phyloP scores from a whole-genome alignment of 148 eudicot genomes.

The Selenicereus undatus region DNA sequence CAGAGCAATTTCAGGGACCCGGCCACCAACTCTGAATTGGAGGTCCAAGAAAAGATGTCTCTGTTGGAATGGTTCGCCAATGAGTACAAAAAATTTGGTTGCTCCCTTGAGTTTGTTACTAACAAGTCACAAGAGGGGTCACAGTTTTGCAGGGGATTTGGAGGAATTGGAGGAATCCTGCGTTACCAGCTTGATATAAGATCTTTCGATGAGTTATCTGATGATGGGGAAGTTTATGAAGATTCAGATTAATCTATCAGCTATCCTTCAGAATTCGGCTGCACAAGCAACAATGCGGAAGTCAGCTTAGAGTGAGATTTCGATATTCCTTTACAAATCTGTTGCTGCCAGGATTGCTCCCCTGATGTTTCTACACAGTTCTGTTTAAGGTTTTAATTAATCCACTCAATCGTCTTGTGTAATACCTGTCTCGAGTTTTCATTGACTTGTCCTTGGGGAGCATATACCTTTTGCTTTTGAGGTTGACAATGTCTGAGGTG shows the following conservation, averaged over 20 bases:
- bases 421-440: slow-evolving; percentile 16
- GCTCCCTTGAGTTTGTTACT: slow-evolving; percentile 35
- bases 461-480: slow-evolving; percentile 15
- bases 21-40: slow-evolving; percentile 26
- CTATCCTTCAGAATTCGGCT: background rate
- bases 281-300: background rate
- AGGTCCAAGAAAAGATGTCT: slow-evolving; percentile 32
- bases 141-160: slow-evolving; percentile 37
- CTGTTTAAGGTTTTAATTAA: slow-evolving; percentile 19
- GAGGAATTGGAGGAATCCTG: slow-evolving; percentile 36
- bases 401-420: slow-evolving; percentile 16
- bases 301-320: background rate
- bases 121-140: slow-evolving; percentile 39
- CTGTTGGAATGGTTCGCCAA: slow-evolving; percentile 37
- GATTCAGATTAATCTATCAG: slow-evolving; percentile 26
- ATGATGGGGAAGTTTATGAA: slow-evolving; percentile 28
- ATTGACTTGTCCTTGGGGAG: slow-evolving; percentile 15
- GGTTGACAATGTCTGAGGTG: slow-evolving; percentile 15
- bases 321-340: background rate
- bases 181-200: slow-evolving; percentile 38
- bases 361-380: slow-evolving; percentile 11
- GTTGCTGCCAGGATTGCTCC: slow-evolving; percentile 1
- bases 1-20: slow-evolving; percentile 35
- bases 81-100: slow-evolving; percentile 39
- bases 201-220: slow-evolving; percentile 35